Conservation (phyloP, 148 eudicot genomes). For the Vaccinium myrtillus region DNA sequence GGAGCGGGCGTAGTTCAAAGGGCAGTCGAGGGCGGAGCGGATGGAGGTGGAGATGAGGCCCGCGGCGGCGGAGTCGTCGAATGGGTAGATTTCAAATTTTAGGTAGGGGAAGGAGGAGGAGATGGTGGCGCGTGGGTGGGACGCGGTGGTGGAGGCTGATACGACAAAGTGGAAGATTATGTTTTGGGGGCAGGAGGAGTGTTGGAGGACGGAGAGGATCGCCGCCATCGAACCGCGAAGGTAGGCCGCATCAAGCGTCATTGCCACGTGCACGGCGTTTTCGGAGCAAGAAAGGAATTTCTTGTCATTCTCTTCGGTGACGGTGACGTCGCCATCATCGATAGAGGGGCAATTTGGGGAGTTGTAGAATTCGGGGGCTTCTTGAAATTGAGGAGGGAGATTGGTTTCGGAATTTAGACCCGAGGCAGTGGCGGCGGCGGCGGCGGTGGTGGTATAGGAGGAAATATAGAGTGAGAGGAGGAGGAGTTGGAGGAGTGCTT, state of each 20-base stretch:
- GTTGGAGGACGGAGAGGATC: conserved; percentile 66
- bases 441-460: background rate
- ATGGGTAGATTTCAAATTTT: conserved; percentile 43
- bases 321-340: background rate
- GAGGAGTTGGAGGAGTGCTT: background rate
- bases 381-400: conserved; percentile 37
- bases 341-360: conserved; percentile 47
- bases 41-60: conserved; percentile 75
- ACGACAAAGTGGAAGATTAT: conserved; percentile 60
- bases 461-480: conserved; percentile 14
- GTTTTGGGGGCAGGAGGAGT: conserved; percentile 72
- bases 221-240: conserved; percentile 89
- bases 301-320: background rate
- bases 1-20: conserved; percentile 67
- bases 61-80: conserved; percentile 49
- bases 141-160: conserved; percentile 42
- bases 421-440: background rate
- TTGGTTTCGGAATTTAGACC: background rate
- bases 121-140: conserved; percentile 44
- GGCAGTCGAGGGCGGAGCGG: conserved; percentile 80
- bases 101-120: conserved; percentile 63
- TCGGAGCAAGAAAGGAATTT: conserved; percentile 31
- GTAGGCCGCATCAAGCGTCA: conserved; percentile 76
- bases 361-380: conserved; percentile 77
- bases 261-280: conserved; percentile 60